These are phyloP conservation scores for Calonectria naviculata DNA, from an alignment of 2,329 filamentous ascomycete genomes.

Conservation along the genomic window DNA sequence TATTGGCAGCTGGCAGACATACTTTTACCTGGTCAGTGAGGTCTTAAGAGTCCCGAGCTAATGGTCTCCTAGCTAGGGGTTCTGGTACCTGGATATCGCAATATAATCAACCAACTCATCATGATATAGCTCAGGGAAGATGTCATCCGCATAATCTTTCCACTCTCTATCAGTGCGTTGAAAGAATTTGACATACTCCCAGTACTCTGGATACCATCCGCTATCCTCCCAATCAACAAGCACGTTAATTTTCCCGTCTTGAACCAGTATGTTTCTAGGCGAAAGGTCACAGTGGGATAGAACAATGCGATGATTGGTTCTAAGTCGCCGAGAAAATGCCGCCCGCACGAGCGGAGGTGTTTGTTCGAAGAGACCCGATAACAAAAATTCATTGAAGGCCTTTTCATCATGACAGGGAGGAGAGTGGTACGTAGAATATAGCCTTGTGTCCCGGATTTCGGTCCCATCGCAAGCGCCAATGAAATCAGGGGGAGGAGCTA, in stretches of 20 bases:
- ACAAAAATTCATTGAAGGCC: slow-evolving; percentile 40
- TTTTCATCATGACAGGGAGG: slow-evolving; percentile 35
- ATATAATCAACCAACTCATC: slow-evolving; percentile 41
- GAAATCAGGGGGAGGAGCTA: slow-evolving; percentile 30
- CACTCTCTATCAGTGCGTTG: slow-evolving; percentile 33
- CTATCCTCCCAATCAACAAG: slow-evolving; percentile 60
- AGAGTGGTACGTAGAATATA: slow-evolving; percentile 31
- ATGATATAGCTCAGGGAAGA: slow-evolving; percentile 39
- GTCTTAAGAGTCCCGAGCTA: no score
- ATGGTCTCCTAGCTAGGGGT: slow-evolving; percentile 26
- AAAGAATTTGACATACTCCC: slow-evolving; percentile 50
- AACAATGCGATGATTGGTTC: slow-evolving; percentile 45
- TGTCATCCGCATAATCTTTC: slow-evolving; percentile 33
- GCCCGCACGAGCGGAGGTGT: slow-evolving; percentile 31
- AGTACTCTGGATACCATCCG: slow-evolving; percentile 59
- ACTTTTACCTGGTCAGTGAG: no score
- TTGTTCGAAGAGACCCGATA: slow-evolving; percentile 23
- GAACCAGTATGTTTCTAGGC: slow-evolving; percentile 56
- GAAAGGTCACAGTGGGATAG: slow-evolving; percentile 64
- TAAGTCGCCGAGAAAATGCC: slow-evolving; percentile 37
- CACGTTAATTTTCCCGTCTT: slow-evolving; percentile 50
- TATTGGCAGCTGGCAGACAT: no score
- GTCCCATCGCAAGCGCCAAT: slow-evolving; percentile 41
- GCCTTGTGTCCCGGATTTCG: slow-evolving; percentile 40
- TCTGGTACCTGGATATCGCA: slow-evolving; percentile 36